phyloP scores from a whole-genome alignment of 176 grass and related monocot species.

The Aegilops sharonensis region DNA sequence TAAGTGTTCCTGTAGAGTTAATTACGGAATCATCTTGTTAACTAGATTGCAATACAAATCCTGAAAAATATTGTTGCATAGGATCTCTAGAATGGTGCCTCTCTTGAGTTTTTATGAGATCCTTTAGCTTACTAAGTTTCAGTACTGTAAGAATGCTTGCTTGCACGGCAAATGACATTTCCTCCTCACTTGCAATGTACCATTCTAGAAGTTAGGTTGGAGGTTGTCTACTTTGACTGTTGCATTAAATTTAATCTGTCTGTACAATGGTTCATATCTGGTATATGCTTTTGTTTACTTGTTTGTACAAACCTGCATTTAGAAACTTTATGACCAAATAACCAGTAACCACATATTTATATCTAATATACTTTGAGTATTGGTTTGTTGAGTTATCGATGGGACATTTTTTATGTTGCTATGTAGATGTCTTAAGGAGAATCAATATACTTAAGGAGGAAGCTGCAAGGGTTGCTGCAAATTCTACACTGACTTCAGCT shows the following conservation, averaged over 20 bases:
- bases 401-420: slow-evolving; percentile 30
- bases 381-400: slow-evolving; percentile 29
- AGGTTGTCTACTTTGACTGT: not conserved
- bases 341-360: slow-evolving; percentile 12
- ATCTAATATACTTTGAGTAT: slow-evolving; percentile 23
- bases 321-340: slow-evolving; percentile 1
- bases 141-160: not conserved
- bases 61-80: slow-evolving; percentile 27
- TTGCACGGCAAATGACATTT: slow-evolving; percentile 23
- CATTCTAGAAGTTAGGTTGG: slow-evolving; percentile 16
- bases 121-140: not conserved
- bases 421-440: slow-evolving; percentile 84
- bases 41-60: slow-evolving; percentile 24
- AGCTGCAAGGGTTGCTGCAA: slow-evolving; percentile 81
- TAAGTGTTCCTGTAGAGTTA: slow-evolving; percentile 4
- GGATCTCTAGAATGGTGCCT: slow-evolving; percentile 14
- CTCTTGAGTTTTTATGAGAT: slow-evolving; percentile 1
- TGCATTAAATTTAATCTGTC: slow-evolving; percentile 21
- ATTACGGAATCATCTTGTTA: slow-evolving; percentile 7
- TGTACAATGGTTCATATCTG: not conserved
- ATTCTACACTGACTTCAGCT: slow-evolving; percentile 76
- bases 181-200: not conserved
- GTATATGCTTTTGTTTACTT: slow-evolving; percentile 1
- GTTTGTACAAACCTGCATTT: slow-evolving; percentile 5
- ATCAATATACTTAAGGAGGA: slow-evolving; percentile 97